Evolutionary conservation across 2,329 filamentous ascomycete species (phyloP).

Genomic region (Talaromyces atroroseus): DNA sequence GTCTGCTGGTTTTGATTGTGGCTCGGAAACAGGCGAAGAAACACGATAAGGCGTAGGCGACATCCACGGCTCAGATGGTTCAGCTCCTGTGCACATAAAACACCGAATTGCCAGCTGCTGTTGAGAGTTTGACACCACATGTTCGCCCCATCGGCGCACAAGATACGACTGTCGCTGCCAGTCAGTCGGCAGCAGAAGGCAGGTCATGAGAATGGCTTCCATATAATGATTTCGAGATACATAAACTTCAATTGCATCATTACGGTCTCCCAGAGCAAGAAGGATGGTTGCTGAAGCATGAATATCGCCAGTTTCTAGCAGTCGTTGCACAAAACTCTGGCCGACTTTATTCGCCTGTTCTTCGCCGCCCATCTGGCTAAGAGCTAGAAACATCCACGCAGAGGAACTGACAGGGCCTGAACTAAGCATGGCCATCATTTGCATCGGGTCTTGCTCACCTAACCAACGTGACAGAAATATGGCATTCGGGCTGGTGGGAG

Average conservation of each 20-base stretch:
- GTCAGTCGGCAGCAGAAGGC: constrained; percentile 72
- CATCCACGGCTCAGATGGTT: constrained; percentile 80
- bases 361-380: constrained; percentile 77
- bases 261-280: constrained; percentile 83
- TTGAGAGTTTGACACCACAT: constrained; percentile 78
- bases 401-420: constrained; percentile 85
- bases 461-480: constrained; percentile 91
- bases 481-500: constrained; percentile 65
- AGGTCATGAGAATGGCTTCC: constrained; percentile 86
- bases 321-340: constrained; percentile 80
- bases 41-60: constrained; percentile 60
- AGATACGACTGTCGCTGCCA: constrained; percentile 89
- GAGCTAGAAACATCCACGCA: constrained; percentile 93
- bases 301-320: constrained; percentile 83
- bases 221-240: constrained; percentile 85
- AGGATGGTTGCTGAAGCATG: constrained; percentile 91
- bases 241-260: constrained; percentile 95
- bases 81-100: constrained; percentile 83
- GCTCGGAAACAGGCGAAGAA: constrained; percentile 53
- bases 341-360: constrained; percentile 84
- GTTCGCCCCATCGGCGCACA: constrained; percentile 90
- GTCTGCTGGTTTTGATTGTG: constrained; percentile 17
- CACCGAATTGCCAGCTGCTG: constrained; percentile 86
- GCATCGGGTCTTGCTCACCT: constrained; percentile 73
- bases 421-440: constrained; percentile 67